Conservation (phyloP, 2,329 filamentous ascomycete species). For the Fusarium coffeatum region DNA sequence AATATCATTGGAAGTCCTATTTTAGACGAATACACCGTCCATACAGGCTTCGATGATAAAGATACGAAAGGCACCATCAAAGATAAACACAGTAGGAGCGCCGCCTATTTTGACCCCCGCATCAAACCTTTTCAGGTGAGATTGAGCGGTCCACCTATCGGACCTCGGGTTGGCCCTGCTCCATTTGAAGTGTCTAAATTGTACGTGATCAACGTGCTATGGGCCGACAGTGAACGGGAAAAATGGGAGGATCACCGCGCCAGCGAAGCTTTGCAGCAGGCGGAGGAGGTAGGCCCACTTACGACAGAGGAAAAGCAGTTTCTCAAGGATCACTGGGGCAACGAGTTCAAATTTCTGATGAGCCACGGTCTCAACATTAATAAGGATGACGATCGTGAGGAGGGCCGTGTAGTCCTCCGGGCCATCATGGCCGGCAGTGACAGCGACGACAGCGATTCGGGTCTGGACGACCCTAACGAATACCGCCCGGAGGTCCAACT, state of each 20-base stretch:
- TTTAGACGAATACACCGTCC: not conserved
- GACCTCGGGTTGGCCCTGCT: not conserved
- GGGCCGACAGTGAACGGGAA: not conserved
- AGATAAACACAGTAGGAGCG: not conserved
- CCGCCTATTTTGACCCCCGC: not conserved
- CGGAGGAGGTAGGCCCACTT: accelerated
- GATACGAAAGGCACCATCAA: not conserved
- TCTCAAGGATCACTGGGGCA: not conserved
- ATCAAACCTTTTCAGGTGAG: not conserved
- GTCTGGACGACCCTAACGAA: no score
- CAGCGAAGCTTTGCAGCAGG: no score
- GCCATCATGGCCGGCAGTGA: not conserved
- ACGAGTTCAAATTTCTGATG: not conserved
- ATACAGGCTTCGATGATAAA: accelerated
- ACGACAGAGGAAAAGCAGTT: not conserved
- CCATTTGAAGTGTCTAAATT: accelerated
- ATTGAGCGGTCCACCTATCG: not conserved
- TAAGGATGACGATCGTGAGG: not conserved
- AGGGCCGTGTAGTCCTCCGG: not conserved
- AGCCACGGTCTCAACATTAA: not conserved
- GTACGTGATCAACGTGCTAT: not conserved
- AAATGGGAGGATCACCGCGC: no score
- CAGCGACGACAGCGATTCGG: no score
- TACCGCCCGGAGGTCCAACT: accelerated
- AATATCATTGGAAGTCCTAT: not conserved